phyloP scores from a whole-genome alignment of 257 asterid genomes.

The Parsonsia alboflavescens region DNA sequence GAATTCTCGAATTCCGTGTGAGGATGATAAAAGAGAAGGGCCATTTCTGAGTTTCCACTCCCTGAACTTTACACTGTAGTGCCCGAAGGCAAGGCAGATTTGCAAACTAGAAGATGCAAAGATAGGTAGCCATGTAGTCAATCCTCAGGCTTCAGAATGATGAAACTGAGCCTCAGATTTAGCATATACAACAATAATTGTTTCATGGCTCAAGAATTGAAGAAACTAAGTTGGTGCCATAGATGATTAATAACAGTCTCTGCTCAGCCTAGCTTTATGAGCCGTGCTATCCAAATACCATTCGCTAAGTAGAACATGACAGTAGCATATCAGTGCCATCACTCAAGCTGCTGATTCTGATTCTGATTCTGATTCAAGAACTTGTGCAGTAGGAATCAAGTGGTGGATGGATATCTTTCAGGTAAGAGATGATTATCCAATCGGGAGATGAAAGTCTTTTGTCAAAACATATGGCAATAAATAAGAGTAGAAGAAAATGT shows the following conservation, averaged over 20 bases:
- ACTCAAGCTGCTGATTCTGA: not conserved
- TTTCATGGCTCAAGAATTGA: too few relatives aligned
- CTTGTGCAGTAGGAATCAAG: not conserved
- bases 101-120: not conserved
- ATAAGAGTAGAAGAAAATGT: not conserved
- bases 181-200: too few relatives aligned
- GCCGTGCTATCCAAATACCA: not conserved
- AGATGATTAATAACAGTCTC: too few relatives aligned
- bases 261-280: not conserved
- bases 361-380: not conserved
- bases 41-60: slow-evolving; percentile 60
- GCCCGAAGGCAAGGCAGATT: not conserved
- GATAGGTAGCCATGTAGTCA: too few relatives aligned
- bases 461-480: not conserved
- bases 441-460: not conserved
- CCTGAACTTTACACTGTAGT: slow-evolving; percentile 59
- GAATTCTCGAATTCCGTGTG: slow-evolving; percentile 18
- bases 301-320: not conserved
- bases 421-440: too few relatives aligned
- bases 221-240: too few relatives aligned
- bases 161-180: too few relatives aligned
- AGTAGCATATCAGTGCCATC: too few relatives aligned
- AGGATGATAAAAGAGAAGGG: slow-evolving; percentile 30
- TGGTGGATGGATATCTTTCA: not conserved
- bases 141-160: too few relatives aligned